Evolutionary conservation across 768 basidiomycete genomes (phyloP).

Genomic region (Termitomyces sp.): DNA sequence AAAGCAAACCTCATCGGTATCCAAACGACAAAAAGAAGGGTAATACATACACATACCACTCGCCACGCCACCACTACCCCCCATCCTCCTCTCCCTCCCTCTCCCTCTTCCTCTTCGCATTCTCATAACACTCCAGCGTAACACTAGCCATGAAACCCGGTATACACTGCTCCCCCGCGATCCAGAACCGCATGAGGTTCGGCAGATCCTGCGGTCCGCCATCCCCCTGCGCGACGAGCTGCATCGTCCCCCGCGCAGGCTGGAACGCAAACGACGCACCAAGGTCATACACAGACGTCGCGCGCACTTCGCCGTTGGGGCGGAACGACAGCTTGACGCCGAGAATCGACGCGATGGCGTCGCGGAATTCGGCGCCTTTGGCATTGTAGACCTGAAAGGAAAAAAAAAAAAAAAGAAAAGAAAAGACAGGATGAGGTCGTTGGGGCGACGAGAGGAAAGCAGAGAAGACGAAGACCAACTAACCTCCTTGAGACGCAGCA

Average conservation of each 20-base stretch:
- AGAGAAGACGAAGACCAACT: slow-evolving; percentile 3
- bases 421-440: not conserved
- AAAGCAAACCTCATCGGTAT: too few relatives aligned
- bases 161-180: slow-evolving; percentile 78
- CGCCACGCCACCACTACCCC: not conserved
- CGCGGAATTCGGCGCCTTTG: slow-evolving; percentile 88
- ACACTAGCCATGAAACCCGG: slow-evolving; percentile 88
- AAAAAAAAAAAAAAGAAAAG: too few relatives aligned
- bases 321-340: slow-evolving; percentile 91
- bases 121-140: slow-evolving; percentile 84
- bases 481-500: slow-evolving; percentile 77
- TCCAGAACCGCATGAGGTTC: slow-evolving; percentile 79
- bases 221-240: slow-evolving; percentile 68
- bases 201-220: slow-evolving; percentile 71
- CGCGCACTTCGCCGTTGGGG: slow-evolving; percentile 82
- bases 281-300: slow-evolving; percentile 88
- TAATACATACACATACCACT: too few relatives aligned
- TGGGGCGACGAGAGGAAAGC: not conserved
- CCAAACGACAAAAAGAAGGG: too few relatives aligned
- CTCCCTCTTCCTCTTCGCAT: slow-evolving; percentile 36
- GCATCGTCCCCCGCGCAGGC: slow-evolving; percentile 57
- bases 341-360: slow-evolving; percentile 83
- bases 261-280: slow-evolving; percentile 85
- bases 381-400: slow-evolving; percentile 65
- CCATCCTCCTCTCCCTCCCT: not conserved